Base-by-base conservation (phyloP, 1,139 yeast species). In the Yamadazyma pseudoaaseri region DNA sequence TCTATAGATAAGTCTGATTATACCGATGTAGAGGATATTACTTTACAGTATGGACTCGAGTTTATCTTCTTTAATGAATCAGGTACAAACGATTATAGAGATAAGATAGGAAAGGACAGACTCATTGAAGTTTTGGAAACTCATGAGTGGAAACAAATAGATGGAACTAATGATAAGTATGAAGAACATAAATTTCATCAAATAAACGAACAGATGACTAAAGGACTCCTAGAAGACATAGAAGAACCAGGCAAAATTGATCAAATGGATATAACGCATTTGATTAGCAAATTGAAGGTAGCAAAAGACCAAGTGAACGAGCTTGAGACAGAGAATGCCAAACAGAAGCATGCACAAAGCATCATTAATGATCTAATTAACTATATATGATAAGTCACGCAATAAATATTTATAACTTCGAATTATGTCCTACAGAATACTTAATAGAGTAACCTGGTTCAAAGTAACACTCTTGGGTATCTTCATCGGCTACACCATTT, bases 381-480 rank as follows among this genome's bases (percentile, higher is more conserved):
- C 43, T 68, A 50, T 47, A 51, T 70, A 36, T 69, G 45, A 27
- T n/a, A 8, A 24, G 16, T 15, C 13, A 22, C 21, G 10, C 10
- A 18, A 18, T 18, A 24, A n/a, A 4, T 10, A 20, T 9, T 34
- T 47, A 51, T 27, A 52, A 36, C 31, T 51, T 51, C 9, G 42
- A 34, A 17, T 35, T 38, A 31, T 39, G 30, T 9, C 36, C 37
- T 10, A 36, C 8, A 7, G 38, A 26, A 36, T 67, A 72, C 35
- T 54, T 50, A n/a, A 78, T 51, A 6, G 52, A 41, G 47, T 66
- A 67, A 0, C 85, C 83, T 0, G 89, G 89, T 17, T 75, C 73
- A 43, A 81, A 76, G 47, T 77, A 74, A 35, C 83, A 78, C 52
- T 90, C 97, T 52, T 86, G 83, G 51, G 92, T 82, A 52, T 89